Conservation (phyloP, 257 asterid species). For the Rhazya stricta region DNA sequence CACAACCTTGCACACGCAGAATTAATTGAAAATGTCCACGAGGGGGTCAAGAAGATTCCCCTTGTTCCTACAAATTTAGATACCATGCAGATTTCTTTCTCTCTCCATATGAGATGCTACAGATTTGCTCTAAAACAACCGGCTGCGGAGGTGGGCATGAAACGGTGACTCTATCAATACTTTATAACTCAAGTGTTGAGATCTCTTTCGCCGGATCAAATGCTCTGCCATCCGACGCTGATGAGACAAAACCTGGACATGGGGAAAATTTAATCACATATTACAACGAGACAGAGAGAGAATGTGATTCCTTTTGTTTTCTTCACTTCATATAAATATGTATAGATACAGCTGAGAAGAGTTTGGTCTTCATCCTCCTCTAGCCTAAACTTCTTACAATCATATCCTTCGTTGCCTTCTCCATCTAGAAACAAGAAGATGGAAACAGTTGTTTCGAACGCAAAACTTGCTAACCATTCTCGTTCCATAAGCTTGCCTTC, state of each 20-base stretch:
- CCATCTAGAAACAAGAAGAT: constrained; percentile 7
- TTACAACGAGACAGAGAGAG: not conserved
- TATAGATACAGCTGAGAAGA: not conserved
- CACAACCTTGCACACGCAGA: too few species aligned
- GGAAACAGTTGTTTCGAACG: constrained; percentile 12
- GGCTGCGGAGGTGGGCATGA: not conserved
- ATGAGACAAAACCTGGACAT: not conserved
- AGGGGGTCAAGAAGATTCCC: not conserved
- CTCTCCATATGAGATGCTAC: not conserved
- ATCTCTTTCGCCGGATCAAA: not conserved
- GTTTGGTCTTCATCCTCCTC: not conserved
- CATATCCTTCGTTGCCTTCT: not conserved
- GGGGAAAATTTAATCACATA: not conserved
- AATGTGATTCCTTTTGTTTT: not conserved
- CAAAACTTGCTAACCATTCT: constrained; percentile 12
- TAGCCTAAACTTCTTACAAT: not conserved
- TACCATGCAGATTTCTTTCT: too few species aligned
- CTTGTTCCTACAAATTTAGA: not conserved
- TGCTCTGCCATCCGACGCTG: not conserved
- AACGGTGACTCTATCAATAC: not conserved
- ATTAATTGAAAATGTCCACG: not conserved
- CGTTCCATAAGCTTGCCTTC: constrained; percentile 35
- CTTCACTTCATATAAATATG: too few species aligned
- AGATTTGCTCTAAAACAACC: not conserved
- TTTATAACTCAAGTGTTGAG: not conserved